phyloP scores from a whole-genome alignment of 2,329 filamentous ascomycete species.

The Xylariales sp. region DNA sequence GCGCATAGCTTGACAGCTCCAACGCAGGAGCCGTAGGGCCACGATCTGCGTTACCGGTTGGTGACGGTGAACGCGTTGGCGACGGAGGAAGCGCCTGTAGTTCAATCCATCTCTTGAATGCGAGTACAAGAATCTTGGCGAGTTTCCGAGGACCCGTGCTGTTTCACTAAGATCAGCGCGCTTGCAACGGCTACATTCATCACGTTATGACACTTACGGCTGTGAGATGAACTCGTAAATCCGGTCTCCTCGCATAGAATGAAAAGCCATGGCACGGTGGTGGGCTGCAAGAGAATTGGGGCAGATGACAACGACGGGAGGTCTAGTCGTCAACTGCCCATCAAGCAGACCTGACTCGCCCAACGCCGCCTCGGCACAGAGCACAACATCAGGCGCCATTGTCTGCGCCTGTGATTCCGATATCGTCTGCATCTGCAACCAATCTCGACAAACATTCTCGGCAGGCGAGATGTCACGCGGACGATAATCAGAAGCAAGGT shows the following conservation, averaged over 20 bases:
- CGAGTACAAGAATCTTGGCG: conserved; percentile 24
- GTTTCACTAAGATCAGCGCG: no score
- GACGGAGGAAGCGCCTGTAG: no score
- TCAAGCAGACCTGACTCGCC: not conserved
- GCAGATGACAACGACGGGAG: conserved; percentile 29
- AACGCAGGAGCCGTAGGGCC: no score
- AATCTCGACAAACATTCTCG: conserved; percentile 26
- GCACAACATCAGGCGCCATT: not conserved
- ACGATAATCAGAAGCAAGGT: no score
- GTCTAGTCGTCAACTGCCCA: not conserved
- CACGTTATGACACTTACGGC: conserved; percentile 29
- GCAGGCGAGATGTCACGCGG: conserved; percentile 10
- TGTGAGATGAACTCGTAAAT: conserved; percentile 35
- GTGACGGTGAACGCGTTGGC: no score
- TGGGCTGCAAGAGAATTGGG: conserved; percentile 26
- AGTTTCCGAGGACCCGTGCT: conserved; percentile 31
- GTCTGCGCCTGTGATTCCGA: not conserved
- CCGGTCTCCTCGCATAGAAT: not conserved
- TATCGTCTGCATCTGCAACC: conserved; percentile 27
- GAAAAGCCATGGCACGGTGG: conserved; percentile 8
- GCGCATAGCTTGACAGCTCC: no score
- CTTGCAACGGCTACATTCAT: no score
- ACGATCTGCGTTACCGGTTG: no score
- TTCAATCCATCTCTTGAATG: not conserved
- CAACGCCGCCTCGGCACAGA: not conserved